Evolutionary conservation across 2,329 filamentous ascomycete species (phyloP).

Genomic region (Fusarium sp.): DNA sequence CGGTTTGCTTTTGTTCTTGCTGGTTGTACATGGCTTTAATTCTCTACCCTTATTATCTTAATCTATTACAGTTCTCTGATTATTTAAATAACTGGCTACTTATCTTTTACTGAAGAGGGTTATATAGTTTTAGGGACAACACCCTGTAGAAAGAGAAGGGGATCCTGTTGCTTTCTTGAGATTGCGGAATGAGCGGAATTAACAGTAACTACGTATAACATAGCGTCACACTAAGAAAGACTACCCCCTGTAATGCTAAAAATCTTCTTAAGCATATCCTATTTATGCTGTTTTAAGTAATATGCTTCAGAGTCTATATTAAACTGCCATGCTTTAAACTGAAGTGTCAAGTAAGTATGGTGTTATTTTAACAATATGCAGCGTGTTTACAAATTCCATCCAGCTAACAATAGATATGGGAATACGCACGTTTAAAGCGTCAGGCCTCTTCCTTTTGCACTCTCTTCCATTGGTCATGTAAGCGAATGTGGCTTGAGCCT

Average conservation of each 20-base stretch:
- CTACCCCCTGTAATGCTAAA: background rate
- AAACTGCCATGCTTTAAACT: too few relatives aligned
- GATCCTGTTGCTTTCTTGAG: too few relatives aligned
- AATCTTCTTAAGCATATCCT: background rate
- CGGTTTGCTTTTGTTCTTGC: background rate
- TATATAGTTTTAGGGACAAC: too few relatives aligned
- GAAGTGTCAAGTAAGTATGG: background rate
- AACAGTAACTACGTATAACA: too few relatives aligned
- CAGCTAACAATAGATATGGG: background rate
- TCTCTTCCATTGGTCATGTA: background rate
- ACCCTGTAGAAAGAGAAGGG: too few relatives aligned
- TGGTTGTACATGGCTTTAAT: too few relatives aligned
- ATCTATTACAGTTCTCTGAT: accelerated
- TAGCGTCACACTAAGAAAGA: background rate
- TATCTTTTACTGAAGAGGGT: too few relatives aligned
- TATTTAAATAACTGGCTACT: accelerated
- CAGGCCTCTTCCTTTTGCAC: accelerated
- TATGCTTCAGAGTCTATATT: too few relatives aligned
- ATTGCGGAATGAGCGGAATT: background rate
- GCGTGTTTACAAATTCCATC: accelerated
- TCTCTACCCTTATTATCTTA: background rate
- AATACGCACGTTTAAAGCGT: too few relatives aligned
- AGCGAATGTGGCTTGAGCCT: background rate
- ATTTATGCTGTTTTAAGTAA: too few relatives aligned
- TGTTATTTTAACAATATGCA: background rate